A percentile compares a stretch with the other conserved stretches of the same genome.
These are phyloP conservation scores for Loxodes magnus DNA, from an alignment of 73 alveolate species.

Conservation along the genomic window DNA sequence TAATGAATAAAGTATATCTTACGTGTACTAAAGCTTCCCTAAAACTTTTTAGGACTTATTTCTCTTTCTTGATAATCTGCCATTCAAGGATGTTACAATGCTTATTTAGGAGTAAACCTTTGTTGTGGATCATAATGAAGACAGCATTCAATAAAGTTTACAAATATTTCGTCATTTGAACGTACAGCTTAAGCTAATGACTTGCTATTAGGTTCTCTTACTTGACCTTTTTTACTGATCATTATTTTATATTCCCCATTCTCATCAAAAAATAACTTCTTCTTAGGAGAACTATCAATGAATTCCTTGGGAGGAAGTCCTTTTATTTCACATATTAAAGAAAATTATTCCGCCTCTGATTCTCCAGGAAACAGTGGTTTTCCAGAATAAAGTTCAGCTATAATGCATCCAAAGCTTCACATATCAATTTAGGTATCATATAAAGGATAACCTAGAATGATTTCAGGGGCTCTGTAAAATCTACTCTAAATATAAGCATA, in stretches of 20 bases:
- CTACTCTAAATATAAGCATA: constrained; percentile 46
- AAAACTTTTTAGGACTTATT: no score
- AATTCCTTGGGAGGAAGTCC: constrained; percentile 36
- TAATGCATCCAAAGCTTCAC: constrained; percentile 65
- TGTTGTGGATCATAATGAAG: constrained; percentile 13
- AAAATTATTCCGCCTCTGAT: constrained; percentile 29
- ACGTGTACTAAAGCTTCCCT: no score
- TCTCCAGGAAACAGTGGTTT: not conserved
- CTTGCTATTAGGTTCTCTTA: constrained; percentile 11
- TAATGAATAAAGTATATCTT: no score
- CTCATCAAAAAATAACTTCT: constrained; percentile 15
- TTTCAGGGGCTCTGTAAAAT: constrained; percentile 69
- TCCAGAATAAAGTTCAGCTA: not conserved
- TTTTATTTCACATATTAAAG: constrained; percentile 43
- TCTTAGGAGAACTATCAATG: constrained; percentile 7
- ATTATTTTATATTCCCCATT: constrained; percentile 7
- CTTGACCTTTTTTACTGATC: constrained; percentile 13
- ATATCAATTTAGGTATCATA: constrained; percentile 62
- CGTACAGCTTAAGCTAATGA: not conserved
- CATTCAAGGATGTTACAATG: constrained; percentile 9
- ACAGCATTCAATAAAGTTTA: constrained; percentile 10
- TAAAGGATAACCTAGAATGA: constrained; percentile 50
- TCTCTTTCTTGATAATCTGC: no score
- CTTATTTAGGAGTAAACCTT: constrained; percentile 12
- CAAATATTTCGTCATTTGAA: not conserved